Conservation (phyloP, 1,284 basidiomycete genomes). For the Xerocomus nothofagi region DNA sequence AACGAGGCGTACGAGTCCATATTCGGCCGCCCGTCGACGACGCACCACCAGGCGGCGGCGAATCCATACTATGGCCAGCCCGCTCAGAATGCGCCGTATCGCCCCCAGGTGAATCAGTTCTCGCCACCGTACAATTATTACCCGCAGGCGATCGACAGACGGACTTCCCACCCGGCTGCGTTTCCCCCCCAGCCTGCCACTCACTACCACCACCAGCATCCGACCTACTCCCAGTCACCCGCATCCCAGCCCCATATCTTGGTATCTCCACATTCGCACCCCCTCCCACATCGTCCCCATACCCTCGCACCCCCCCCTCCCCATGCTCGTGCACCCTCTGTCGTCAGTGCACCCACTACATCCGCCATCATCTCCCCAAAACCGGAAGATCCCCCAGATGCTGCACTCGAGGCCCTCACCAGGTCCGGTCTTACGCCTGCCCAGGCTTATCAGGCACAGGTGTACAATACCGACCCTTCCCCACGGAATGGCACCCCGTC, state of each 20-base stretch:
- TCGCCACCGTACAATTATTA: constrained; percentile 28
- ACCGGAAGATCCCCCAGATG: constrained; percentile 58
- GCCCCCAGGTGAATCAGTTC: constrained; percentile 26
- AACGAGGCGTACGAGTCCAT: constrained; percentile 79
- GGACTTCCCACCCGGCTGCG: constrained; percentile 34
- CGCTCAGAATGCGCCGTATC: constrained; percentile 17
- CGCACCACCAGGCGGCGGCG: constrained; percentile 49
- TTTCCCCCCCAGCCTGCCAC: constrained; percentile 25
- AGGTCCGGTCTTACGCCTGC: constrained; percentile 65
- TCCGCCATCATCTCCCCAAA: constrained; percentile 48
- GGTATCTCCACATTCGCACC: constrained; percentile 21
- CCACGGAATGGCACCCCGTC: constrained; percentile 34
- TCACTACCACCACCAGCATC: constrained; percentile 38
- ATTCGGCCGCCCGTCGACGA: constrained; percentile 69
- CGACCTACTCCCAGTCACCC: constrained; percentile 31
- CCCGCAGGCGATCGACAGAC: constrained; percentile 28
- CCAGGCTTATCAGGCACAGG: constrained; percentile 76
- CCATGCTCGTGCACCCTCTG: constrained; percentile 49
- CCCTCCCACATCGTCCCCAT: constrained; percentile 29
- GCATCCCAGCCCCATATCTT: constrained; percentile 28
- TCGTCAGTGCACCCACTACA: constrained; percentile 45
- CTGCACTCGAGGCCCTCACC: constrained; percentile 46
- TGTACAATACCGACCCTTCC: constrained; percentile 50
- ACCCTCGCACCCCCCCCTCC: constrained; percentile 43
- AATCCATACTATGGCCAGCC: constrained; percentile 25